Conservation (phyloP, 2,329 filamentous ascomycete species). For the Pseudogymnoascus sp. region DNA sequence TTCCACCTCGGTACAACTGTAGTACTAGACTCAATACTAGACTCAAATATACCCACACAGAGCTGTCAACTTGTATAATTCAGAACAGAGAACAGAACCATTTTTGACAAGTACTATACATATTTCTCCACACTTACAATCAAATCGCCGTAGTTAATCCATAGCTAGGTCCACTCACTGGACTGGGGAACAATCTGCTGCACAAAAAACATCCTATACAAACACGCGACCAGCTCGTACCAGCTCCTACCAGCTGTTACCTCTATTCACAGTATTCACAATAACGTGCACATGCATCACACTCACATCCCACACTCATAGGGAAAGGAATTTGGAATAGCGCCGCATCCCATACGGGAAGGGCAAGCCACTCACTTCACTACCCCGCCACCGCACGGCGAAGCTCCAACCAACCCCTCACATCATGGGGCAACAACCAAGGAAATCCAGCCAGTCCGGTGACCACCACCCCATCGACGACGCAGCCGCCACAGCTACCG, state of each 20-base stretch:
- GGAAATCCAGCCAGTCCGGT: not conserved
- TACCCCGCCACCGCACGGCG: not conserved
- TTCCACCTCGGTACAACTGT: too few relatives aligned
- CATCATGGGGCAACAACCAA: not conserved
- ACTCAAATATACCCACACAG: too few relatives aligned
- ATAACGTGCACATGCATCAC: not conserved
- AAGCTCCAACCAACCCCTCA: not conserved
- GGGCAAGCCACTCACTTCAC: not conserved
- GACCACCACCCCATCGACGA: not conserved
- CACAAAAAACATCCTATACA: not conserved
- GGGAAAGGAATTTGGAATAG: not conserved
- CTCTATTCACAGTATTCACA: not conserved
- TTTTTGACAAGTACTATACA: too few relatives aligned
- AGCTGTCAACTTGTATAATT: too few relatives aligned
- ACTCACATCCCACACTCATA: not conserved
- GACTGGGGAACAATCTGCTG: too few relatives aligned
- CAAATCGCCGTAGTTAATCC: too few relatives aligned
- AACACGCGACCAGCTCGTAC: not conserved
- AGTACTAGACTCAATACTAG: too few relatives aligned
- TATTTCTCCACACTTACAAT: too few relatives aligned
- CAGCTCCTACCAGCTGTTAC: too few relatives aligned
- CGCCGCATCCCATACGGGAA: not conserved
- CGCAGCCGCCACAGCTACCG: not conserved
- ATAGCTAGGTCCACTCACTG: too few relatives aligned
- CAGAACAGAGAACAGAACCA: too few relatives aligned